Evolutionary conservation across 2,329 filamentous ascomycete genomes (phyloP).

Genomic region (Pseudopithomyces chartarum): DNA sequence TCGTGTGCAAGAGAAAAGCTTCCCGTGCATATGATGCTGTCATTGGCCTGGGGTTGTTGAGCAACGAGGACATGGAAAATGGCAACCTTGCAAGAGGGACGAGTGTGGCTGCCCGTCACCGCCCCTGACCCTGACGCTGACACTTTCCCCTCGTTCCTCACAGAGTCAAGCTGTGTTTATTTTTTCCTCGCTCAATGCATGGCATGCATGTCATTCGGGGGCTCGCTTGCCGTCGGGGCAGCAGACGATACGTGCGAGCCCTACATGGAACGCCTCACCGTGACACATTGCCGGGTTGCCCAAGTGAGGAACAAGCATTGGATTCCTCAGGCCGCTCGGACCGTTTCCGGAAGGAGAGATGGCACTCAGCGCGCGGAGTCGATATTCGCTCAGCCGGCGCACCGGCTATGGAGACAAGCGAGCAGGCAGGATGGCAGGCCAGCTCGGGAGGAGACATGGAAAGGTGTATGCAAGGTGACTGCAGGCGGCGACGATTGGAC

Average conservation of each 20-base stretch:
- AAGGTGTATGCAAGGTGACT: background rate
- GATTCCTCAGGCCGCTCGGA: background rate
- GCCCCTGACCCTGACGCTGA: background rate
- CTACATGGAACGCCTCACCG: constrained; percentile 20
- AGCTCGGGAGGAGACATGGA: constrained; percentile 1
- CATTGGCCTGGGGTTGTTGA: background rate
- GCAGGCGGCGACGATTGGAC: constrained; percentile 24
- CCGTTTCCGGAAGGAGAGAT: background rate
- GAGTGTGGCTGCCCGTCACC: background rate
- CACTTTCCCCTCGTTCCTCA: background rate
- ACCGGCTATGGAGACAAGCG: too few relatives aligned
- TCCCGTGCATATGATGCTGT: background rate
- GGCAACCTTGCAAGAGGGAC: too few relatives aligned
- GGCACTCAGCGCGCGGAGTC: background rate
- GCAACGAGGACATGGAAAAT: background rate
- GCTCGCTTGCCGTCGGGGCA: constrained; percentile 26
- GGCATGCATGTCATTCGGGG: constrained; percentile 35
- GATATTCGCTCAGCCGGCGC: background rate
- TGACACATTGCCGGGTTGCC: background rate
- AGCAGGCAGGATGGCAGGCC: background rate
- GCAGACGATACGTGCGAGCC: constrained; percentile 26
- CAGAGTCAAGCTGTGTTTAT: background rate
- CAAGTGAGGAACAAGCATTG: constrained; percentile 1
- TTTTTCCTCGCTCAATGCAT: constrained; percentile 9
- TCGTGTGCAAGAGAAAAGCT: constrained; percentile 17